phyloP scores from a whole-genome alignment of 1,139 yeast species.

The Kurtzmaniella quercitrusa region DNA sequence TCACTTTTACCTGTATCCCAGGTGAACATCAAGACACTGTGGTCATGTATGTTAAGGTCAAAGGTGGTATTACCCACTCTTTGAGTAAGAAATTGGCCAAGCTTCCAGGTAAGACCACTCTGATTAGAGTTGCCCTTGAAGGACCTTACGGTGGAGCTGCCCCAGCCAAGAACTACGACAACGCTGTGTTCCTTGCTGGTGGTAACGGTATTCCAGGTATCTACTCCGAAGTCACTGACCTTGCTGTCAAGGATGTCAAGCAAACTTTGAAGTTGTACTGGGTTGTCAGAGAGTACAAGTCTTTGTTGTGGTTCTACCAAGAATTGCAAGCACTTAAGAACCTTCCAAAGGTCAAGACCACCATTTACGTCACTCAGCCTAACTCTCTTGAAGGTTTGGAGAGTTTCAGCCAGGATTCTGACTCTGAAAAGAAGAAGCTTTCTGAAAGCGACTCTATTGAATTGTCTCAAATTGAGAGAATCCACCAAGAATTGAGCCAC shows the following conservation, averaged over 20 bases:
- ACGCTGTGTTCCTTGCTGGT: conserved; percentile 39
- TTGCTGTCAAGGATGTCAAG: conserved; percentile 12
- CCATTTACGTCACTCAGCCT: conserved; percentile 18
- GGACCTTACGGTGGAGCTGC: conserved; percentile 45
- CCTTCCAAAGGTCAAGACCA: conserved; percentile 13
- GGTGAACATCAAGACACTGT: conserved; percentile 22
- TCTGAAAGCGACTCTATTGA: background rate
- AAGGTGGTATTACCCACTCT: conserved; percentile 35
- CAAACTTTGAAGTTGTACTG: conserved; percentile 35
- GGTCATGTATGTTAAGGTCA: conserved; percentile 33
- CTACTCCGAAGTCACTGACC: conserved; percentile 32
- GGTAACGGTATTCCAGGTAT: conserved; percentile 51
- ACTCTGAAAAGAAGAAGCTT: background rate
- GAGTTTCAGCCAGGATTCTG: background rate
- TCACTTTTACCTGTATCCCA: conserved; percentile 40
- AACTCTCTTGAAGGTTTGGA: background rate
- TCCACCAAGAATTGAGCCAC: conserved; percentile 19
- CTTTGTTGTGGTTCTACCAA: conserved; percentile 32
- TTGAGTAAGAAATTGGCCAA: conserved; percentile 24
- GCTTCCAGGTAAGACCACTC: conserved; percentile 20
- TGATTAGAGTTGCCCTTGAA: conserved; percentile 37
- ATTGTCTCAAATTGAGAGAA: conserved; percentile 7
- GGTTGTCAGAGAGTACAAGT: conserved; percentile 36
- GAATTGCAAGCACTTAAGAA: conserved; percentile 25
- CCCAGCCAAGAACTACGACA: conserved; percentile 31